Evolutionary conservation across 805 yeast species (phyloP), one percentile per base, ranked within the genome.

Genomic region (Starmerella powellii): DNA sequence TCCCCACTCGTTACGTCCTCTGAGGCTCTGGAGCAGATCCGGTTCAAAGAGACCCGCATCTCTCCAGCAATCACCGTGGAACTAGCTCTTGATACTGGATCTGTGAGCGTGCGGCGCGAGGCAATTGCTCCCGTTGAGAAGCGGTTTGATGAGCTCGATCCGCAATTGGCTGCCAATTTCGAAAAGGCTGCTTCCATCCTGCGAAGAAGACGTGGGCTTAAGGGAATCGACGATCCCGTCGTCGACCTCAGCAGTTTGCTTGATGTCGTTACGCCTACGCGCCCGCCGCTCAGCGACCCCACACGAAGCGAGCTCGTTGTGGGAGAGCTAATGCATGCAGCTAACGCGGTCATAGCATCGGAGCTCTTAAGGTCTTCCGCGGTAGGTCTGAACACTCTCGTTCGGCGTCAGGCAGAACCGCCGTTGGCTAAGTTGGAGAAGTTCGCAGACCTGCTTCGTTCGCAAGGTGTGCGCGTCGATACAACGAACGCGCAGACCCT

Each of bases 321-420:
- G 21, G 72, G 78, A 35, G 97, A 91, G 62, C 69, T 91, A 26
- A 72, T 77, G 54, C 77, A 80, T 53, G 82, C 78, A 58, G 93
- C 80, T 4, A 88, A 91, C 62, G 68, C 76, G 33, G 83, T 93
- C 1, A 76, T 91, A 42, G 98, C 97, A 1, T 82, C 84, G 49
- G 76, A 72, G 53, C 64, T 80, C 13, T 80, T 80, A 54, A 38
- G 47, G 6, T 42, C 46, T 15, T 74, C 88, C 1, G 73, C 71
- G 3, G 66, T 88, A 31, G 95, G 96, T 1, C 86, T 80, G 50
- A 62, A 68, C 39, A 83, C 97, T 0, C 73, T 91, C 34, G 72
- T 91, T 55, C 79, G 97, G 62, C 80, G 93, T 57, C 94, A 87
- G 52, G 71, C 82, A 2, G 74, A 80, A 49, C 98, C 98, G 20